A percentile compares a stretch with the other conserved stretches of the same genome.
These are phyloP conservation scores for Plectosphaerella plurivora DNA, from an alignment of 2,329 filamentous ascomycete species.

Conservation along the genomic window DNA sequence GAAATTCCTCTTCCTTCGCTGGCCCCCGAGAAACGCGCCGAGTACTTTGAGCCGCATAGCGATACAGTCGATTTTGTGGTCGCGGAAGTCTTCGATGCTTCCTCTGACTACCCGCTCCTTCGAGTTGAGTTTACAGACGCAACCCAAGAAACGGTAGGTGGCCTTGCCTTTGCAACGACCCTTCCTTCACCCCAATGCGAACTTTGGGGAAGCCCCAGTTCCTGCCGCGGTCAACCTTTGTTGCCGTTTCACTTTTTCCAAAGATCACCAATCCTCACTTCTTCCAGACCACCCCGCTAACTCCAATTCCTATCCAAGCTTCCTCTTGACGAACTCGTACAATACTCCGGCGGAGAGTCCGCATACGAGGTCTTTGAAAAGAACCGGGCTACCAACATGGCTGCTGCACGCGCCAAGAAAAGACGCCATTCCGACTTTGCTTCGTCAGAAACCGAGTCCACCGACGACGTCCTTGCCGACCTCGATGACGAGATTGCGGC, in stretches of 20 bases:
- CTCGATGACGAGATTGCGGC: slow-evolving; percentile 4
- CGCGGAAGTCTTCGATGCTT: slow-evolving; percentile 18
- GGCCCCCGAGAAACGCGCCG: slow-evolving; percentile 15
- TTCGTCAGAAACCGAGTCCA: slow-evolving; percentile 3
- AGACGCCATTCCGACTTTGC: background rate
- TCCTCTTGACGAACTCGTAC: slow-evolving; percentile 4
- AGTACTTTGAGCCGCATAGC: slow-evolving; percentile 28
- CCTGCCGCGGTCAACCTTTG: too few species aligned
- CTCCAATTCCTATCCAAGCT: background rate
- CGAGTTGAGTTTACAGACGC: slow-evolving; percentile 42
- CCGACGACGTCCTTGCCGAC: background rate
- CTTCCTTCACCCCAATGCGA: too few species aligned
- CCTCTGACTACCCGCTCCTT: slow-evolving; percentile 21
- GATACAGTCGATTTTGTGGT: slow-evolving; percentile 31
- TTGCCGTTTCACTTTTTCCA: too few species aligned
- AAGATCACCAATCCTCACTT: background rate
- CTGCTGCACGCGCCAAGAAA: background rate
- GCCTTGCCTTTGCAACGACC: background rate
- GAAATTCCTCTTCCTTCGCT: slow-evolving; percentile 26
- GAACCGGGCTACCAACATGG: background rate
- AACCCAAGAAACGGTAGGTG: slow-evolving; percentile 38
- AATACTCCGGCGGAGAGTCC: slow-evolving; percentile 3
- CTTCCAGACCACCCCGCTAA: background rate
- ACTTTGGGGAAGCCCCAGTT: too few species aligned
- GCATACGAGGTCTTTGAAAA: slow-evolving; percentile 3